These are phyloP conservation scores for Papiliotrema terrestris DNA, from an alignment of 1,284 basidiomycete species.

Conservation along the genomic window DNA sequence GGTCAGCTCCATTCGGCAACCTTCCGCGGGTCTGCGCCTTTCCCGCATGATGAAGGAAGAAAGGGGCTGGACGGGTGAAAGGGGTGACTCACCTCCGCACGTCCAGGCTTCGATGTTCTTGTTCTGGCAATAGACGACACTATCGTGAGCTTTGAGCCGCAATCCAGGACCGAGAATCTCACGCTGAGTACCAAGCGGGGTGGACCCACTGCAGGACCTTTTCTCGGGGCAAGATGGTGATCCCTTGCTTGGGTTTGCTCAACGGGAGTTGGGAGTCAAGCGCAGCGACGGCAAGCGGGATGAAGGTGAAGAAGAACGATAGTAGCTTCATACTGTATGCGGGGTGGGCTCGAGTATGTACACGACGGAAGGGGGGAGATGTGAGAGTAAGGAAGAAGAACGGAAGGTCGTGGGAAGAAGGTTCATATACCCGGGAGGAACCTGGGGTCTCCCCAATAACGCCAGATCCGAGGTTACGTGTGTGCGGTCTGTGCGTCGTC, in stretches of 20 bases:
- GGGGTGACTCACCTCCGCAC: constrained; percentile 1
- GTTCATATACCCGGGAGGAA: neutral
- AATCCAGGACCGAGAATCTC: neutral
- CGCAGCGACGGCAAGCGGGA: neutral
- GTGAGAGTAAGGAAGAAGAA: neutral
- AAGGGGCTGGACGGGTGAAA: neutral
- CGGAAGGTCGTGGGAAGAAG: neutral
- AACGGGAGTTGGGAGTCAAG: neutral
- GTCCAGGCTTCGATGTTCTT: neutral
- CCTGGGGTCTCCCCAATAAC: neutral
- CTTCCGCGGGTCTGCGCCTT: no score
- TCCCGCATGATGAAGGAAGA: no score
- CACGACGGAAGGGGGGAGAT: neutral
- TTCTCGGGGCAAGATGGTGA: neutral
- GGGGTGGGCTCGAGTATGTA: neutral
- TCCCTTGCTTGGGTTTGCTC: neutral
- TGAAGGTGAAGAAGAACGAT: neutral
- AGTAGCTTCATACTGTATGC: neutral
- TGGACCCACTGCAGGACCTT: constrained; percentile 3
- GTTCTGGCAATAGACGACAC: neutral
- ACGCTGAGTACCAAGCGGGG: constrained; percentile 2
- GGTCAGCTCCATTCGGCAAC: neutral
- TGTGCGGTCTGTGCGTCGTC: no score
- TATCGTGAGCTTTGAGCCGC: neutral
- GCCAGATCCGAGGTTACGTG: no score